These are phyloP conservation scores for Digitaria exilis DNA, from an alignment of 202 grass and related monocot species.

Conservation along the genomic window DNA sequence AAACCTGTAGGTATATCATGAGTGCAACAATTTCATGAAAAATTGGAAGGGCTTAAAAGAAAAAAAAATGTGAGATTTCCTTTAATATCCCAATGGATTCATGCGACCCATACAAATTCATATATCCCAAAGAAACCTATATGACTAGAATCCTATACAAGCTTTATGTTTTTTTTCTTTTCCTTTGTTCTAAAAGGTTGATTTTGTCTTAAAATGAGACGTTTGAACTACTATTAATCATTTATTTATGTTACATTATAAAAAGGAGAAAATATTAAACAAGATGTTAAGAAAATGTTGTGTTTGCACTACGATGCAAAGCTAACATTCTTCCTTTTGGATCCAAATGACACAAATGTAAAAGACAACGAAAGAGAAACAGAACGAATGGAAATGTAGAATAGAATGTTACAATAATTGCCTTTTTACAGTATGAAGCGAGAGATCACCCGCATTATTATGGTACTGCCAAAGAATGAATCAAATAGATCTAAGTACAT, in stretches of 20 bases:
- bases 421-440: neutral
- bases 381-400: neutral
- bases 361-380: neutral
- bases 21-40: too few relatives aligned
- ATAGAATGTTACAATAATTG: constrained; percentile 18
- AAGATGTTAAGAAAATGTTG: neutral
- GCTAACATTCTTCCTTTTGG: neutral
- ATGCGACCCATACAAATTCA: too few relatives aligned
- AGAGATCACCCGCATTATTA: constrained; percentile 35
- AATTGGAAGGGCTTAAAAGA: too few relatives aligned
- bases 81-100: too few relatives aligned
- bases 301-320: too few relatives aligned
- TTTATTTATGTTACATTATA: neutral
- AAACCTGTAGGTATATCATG: too few relatives aligned
- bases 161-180: too few relatives aligned
- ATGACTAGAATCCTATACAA: neutral
- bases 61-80: too few relatives aligned
- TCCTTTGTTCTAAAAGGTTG: too few relatives aligned
- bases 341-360: too few relatives aligned
- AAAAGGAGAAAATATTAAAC: neutral
- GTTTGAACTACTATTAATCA: neutral
- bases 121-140: neutral
- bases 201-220: neutral
- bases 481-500: constrained; percentile 45
- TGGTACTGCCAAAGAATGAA: constrained; percentile 42